Evolutionary conservation across 768 basidiomycete species (phyloP).

Genomic region (Amanita thiersii): DNA sequence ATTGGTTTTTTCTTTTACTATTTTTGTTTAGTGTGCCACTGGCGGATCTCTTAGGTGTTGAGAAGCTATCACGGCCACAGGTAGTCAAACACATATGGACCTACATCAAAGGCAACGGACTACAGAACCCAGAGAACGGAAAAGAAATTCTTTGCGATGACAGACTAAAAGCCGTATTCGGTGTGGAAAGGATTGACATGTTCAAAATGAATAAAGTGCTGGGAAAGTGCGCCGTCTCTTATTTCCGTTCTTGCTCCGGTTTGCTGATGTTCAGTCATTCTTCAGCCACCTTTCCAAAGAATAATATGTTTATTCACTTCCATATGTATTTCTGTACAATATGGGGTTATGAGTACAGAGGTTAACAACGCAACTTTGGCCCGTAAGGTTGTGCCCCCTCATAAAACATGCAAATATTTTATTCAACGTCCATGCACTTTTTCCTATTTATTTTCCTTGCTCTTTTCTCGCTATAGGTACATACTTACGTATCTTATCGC

Average conservation of each 20-base stretch:
- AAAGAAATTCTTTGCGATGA: slow-evolving; percentile 83
- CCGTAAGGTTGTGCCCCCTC: no score
- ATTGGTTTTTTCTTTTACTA: slow-evolving; percentile 10
- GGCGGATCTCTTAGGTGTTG: slow-evolving; percentile 56
- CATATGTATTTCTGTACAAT: no score
- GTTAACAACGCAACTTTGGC: no score
- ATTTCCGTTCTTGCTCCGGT: neutral
- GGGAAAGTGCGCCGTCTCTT: slow-evolving; percentile 46
- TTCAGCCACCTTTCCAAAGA: no score
- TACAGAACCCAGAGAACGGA: slow-evolving; percentile 82
- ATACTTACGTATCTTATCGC: no score
- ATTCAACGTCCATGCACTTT: no score
- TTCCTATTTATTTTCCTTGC: no score
- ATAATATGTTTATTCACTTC: no score
- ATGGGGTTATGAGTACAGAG: no score
- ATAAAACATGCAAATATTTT: no score
- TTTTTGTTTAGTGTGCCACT: slow-evolving; percentile 54
- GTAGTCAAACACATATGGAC: slow-evolving; percentile 89
- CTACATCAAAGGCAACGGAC: slow-evolving; percentile 71
- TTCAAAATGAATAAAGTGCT: slow-evolving; percentile 93
- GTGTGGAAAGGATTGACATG: slow-evolving; percentile 80
- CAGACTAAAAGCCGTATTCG: slow-evolving; percentile 65
- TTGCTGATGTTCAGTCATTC: no score
- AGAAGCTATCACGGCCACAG: slow-evolving; percentile 76
- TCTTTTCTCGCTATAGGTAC: no score